Evolutionary conservation across 78 protist genomes (phyloP), one percentile per base, ranked within the genome.

Genomic region (Bigelowiella natans): DNA sequence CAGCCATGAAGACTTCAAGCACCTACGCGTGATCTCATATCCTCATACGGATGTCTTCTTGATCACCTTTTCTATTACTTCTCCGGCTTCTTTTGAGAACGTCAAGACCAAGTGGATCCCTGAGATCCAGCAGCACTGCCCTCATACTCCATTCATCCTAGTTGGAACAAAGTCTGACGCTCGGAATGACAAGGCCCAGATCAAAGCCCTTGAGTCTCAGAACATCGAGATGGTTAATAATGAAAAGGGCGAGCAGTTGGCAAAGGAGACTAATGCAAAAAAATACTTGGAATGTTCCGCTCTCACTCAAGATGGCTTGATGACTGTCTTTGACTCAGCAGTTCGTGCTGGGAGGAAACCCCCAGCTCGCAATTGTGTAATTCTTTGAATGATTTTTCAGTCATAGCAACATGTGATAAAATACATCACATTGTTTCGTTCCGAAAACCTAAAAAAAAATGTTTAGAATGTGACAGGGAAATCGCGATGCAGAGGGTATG

Each of bases 1-100:
- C 89, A 64, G 97, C 95, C 97, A 97, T 94, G 99, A 98, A 64
- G 97, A 96, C 51, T 98, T 96, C 92, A 99, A 98, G 83, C 92
- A 98, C 0, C 95, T 98, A 37, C 90, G 99, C 36, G 98, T 98
- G 11, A 83, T 92, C 3, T 38, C 83, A 37, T 92, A 92, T 84
- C 92, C 92, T 28, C 95, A 97, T 34, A 97, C 98, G 31, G 96
- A 97, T 83, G 98, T 97, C 36, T 93, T 98, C 85, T 92, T 97
- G 18, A 92, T 98, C 38, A 94, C 97, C 93, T 98, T 93, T 83
- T 93, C 96, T 1, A 89, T 96, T 87, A 92, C 92, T 83, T 83
- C 91, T 11, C 95, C 92, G 1, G 38, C 94, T 2, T 93, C 96
- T 2, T 93, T 94, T 18, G 96, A 95, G 36, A 97, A 97, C 93